Conservation (phyloP, 2,329 filamentous ascomycete genomes). For the Colletotrichum spaethianum region DNA sequence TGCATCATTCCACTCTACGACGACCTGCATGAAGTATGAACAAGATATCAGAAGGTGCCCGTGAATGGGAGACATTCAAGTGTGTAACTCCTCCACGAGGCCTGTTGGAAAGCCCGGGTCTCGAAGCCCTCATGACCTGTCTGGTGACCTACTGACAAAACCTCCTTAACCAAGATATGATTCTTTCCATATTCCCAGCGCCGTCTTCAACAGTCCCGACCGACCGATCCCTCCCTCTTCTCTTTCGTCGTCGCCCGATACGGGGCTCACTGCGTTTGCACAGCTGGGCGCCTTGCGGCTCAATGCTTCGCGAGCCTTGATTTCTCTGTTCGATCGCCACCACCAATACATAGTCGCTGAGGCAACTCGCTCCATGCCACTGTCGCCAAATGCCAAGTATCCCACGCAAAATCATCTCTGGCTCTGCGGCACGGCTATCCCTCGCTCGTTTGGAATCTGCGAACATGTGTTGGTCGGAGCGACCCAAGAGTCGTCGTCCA, state of each 20-base stretch:
- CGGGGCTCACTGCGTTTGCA: constrained; percentile 63
- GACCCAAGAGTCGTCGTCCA: not conserved
- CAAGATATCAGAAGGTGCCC: constrained; percentile 46
- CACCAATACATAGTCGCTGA: constrained; percentile 67
- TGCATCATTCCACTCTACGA: constrained; percentile 24
- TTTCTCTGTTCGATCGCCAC: constrained; percentile 66
- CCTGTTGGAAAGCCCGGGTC: not conserved
- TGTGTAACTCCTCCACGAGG: constrained; percentile 25
- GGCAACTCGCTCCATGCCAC: constrained; percentile 58
- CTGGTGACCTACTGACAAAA: constrained; percentile 3
- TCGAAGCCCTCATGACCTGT: not conserved
- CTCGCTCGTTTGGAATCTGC: constrained; percentile 49
- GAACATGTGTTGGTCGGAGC: constrained; percentile 46
- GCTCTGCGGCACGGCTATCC: constrained; percentile 50
- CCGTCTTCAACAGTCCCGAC: constrained; percentile 45
- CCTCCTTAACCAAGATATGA: constrained; percentile 37
- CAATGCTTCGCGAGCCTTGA: constrained; percentile 54
- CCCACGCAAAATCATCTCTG: constrained; percentile 40
- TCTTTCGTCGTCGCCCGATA: constrained; percentile 51
- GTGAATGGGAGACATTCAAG: constrained; percentile 52
- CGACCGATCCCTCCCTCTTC: constrained; percentile 44
- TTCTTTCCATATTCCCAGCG: constrained; percentile 39
- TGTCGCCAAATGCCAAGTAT: constrained; percentile 47
- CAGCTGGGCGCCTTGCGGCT: constrained; percentile 63
- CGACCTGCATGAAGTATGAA: constrained; percentile 39